Conservation (phyloP, 2,329 filamentous ascomycete species). For the Drechslerella stenobrocha region DNA sequence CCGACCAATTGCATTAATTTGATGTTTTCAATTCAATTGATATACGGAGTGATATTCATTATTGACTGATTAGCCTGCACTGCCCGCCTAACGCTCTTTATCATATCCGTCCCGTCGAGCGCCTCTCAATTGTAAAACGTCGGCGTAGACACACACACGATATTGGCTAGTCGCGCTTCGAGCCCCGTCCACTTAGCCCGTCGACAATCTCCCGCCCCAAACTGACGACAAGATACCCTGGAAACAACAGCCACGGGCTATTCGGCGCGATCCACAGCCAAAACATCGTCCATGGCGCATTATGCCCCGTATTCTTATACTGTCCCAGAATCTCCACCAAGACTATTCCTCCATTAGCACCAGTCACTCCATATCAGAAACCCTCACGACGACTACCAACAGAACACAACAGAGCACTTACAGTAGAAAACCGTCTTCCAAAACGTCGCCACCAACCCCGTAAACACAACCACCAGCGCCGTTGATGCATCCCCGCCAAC, state of each 20-base stretch:
- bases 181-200: constrained; percentile 53
- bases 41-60: too few species aligned
- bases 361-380: too few species aligned
- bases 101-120: too few species aligned
- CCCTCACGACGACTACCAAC: too few species aligned
- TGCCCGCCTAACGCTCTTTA: too few species aligned
- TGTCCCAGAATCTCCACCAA: constrained; percentile 66
- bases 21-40: too few species aligned
- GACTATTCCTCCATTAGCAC: too few species aligned
- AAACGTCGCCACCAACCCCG: constrained; percentile 66
- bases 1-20: too few species aligned
- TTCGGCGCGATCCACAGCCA: constrained; percentile 69
- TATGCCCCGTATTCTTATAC: constrained; percentile 67
- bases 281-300: constrained; percentile 61
- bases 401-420: constrained; percentile 55
- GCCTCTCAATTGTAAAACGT: not conserved
- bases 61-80: too few species aligned
- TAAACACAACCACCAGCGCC: constrained; percentile 64
- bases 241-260: constrained; percentile 67
- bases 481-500: constrained; percentile 62
- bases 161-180: too few species aligned
- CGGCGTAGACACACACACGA: too few species aligned
- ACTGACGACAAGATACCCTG: constrained; percentile 65
- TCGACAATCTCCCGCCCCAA: constrained; percentile 66
- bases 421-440: constrained; percentile 71